Conservation (phyloP, 345 rosid species). For the Citrus mangshanensis region DNA sequence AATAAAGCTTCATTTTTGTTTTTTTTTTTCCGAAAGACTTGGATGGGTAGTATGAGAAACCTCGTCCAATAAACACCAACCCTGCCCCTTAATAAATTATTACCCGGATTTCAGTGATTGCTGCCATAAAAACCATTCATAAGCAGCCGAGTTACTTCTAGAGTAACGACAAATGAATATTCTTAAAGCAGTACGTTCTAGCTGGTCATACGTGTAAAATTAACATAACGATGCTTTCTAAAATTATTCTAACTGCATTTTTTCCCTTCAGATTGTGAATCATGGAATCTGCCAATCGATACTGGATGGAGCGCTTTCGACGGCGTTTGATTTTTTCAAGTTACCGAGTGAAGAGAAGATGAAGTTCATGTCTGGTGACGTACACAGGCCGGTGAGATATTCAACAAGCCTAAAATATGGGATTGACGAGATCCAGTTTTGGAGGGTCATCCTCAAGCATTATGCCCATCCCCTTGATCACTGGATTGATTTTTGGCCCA, state of each 20-base stretch:
- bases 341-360: slow-evolving; percentile 43
- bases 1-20: too few relatives aligned
- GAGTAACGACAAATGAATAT: too few relatives aligned
- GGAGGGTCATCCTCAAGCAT: slow-evolving; percentile 73
- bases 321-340: slow-evolving; percentile 43
- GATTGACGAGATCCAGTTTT: slow-evolving; percentile 43
- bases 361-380: slow-evolving; percentile 51
- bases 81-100: too few relatives aligned
- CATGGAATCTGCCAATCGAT: slow-evolving; percentile 49
- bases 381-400: slow-evolving; percentile 56
- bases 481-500: slow-evolving; percentile 62
- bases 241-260: neutral
- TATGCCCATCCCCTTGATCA: slow-evolving; percentile 61
- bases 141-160: too few relatives aligned
- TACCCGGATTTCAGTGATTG: too few relatives aligned
- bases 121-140: too few relatives aligned
- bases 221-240: neutral
- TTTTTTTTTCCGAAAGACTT: too few relatives aligned
- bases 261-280: slow-evolving; percentile 40
- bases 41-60: too few relatives aligned
- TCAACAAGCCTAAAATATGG: slow-evolving; percentile 57
- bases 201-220: neutral
- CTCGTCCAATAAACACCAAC: too few relatives aligned
- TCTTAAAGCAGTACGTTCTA: too few relatives aligned
- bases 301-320: slow-evolving; percentile 44